Conservation (phyloP, 2,329 filamentous ascomycete genomes). For the Aspergillus unguis region DNA sequence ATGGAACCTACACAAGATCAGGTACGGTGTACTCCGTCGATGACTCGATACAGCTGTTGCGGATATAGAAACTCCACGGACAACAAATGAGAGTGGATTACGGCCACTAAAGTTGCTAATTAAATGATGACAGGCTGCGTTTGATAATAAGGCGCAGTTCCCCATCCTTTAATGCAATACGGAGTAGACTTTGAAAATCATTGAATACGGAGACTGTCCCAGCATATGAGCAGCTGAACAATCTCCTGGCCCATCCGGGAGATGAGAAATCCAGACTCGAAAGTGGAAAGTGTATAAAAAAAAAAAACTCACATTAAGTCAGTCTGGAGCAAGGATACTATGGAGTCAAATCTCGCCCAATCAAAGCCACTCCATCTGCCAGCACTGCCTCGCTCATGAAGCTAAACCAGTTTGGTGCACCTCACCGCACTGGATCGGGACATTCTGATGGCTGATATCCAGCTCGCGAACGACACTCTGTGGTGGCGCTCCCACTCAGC, state of each 20-base stretch:
- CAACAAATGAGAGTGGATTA: too few relatives aligned
- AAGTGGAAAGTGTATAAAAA: neutral
- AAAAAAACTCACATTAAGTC: neutral
- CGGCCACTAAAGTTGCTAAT: too few relatives aligned
- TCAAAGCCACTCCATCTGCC: constrained; percentile 10
- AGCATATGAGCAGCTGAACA: too few relatives aligned
- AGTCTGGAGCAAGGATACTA: constrained; percentile 1
- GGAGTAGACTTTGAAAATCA: neutral
- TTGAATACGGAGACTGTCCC: neutral
- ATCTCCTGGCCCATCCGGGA: too few relatives aligned
- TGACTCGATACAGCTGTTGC: too few relatives aligned
- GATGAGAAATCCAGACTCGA: neutral
- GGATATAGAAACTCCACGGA: too few relatives aligned
- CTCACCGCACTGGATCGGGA: constrained; percentile 21
- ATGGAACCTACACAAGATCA: too few relatives aligned
- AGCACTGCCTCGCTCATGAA: constrained; percentile 24
- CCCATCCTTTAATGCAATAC: neutral
- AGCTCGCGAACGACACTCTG: constrained; percentile 2
- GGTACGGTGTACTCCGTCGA: too few relatives aligned
- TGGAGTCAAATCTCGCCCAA: constrained; percentile 3
- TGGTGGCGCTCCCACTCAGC: neutral
- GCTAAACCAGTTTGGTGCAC: constrained; percentile 15
- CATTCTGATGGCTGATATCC: neutral
- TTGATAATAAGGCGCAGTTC: neutral
- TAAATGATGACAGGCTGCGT: neutral